Conservation (phyloP, 495 filamentous ascomycete species). For the Aspergillus bridgeri region DNA sequence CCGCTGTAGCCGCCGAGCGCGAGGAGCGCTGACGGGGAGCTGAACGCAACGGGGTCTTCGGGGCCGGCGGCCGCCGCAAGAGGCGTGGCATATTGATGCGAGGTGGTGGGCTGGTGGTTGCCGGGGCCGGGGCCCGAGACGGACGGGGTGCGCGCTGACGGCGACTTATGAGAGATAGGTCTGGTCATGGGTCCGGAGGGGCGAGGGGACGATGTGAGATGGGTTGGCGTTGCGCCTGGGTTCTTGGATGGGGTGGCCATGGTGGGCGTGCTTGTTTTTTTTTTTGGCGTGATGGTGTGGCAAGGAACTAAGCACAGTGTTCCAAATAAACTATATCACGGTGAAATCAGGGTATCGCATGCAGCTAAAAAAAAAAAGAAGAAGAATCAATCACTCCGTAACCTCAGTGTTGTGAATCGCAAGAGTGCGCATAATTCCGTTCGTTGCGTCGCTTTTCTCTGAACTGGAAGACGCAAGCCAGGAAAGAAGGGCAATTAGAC, state of each 20-base stretch:
- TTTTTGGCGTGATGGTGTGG: too few relatives aligned
- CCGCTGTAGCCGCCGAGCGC: constrained; percentile 43
- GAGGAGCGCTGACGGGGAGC: constrained; percentile 44
- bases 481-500: neutral
- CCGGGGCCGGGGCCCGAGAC: constrained; percentile 31
- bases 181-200: constrained; percentile 39
- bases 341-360: constrained; percentile 9
- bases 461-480: neutral
- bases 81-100: constrained; percentile 44
- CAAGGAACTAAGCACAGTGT: neutral
- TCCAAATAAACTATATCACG: neutral
- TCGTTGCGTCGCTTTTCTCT: neutral
- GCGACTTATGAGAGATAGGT: constrained; percentile 43
- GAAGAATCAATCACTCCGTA: neutral
- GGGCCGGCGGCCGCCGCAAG: constrained; percentile 30
- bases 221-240: constrained; percentile 44
- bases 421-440: neutral
- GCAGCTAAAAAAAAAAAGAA: neutral
- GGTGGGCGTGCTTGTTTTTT: too few relatives aligned
- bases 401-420: neutral
- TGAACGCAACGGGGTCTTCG: constrained; percentile 45
- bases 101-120: constrained; percentile 29
- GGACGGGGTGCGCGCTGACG: constrained; percentile 42
- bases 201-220: constrained; percentile 44
- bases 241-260: constrained; percentile 49